Conservation (phyloP, 2,329 filamentous ascomycete species). For the Beauveria brongniartii region DNA sequence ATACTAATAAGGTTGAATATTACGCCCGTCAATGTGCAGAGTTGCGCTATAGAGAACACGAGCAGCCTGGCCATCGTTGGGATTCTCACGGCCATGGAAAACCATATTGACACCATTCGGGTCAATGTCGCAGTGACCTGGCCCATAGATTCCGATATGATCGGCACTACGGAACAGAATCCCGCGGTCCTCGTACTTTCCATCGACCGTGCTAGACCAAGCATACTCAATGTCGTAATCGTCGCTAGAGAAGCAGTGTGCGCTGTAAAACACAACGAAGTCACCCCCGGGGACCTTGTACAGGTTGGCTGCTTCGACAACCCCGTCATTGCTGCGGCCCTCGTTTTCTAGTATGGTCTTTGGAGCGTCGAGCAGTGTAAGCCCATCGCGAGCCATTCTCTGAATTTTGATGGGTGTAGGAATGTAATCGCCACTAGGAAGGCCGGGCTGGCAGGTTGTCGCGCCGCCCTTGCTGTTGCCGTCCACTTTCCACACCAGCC, state of each 20-base stretch:
- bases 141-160: conserved; percentile 6
- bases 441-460: conserved; percentile 8
- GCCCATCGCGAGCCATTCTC: conserved; percentile 3
- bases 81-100: conserved; percentile 10
- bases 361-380: conserved; percentile 1
- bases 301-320: conserved; percentile 6
- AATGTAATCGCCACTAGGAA: conserved; percentile 1
- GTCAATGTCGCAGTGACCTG: conserved; percentile 10
- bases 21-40: conserved; percentile 2
- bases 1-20: neutral
- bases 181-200: conserved; percentile 2
- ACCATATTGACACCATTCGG: conserved; percentile 11
- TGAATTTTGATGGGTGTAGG: conserved; percentile 12
- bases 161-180: conserved; percentile 4
- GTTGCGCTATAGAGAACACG: conserved; percentile 7
- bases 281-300: conserved; percentile 10
- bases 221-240: conserved; percentile 11
- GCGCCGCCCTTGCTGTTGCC: conserved; percentile 11
- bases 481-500: conserved; percentile 8
- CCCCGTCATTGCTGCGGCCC: conserved; percentile 7
- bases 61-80: neutral
- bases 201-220: conserved; percentile 5
- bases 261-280: conserved; percentile 11
- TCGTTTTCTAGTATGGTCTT: conserved; percentile 8
- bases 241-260: conserved; percentile 10